Evolutionary conservation across 2,329 filamentous ascomycete genomes (phyloP).

Genomic region (Aplosporella prunicola): DNA sequence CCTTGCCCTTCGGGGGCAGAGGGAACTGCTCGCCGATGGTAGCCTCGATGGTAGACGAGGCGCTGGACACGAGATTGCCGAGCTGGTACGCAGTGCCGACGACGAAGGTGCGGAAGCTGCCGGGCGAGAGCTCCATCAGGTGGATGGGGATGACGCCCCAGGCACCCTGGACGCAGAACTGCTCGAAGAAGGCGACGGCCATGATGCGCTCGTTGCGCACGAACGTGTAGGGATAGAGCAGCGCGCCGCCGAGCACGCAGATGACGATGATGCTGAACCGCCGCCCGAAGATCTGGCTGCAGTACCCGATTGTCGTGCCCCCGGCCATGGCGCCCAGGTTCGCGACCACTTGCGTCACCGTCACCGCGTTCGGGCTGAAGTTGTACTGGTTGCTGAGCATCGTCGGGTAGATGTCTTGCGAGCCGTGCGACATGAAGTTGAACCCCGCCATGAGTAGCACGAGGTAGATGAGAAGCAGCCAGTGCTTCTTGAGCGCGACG

Average conservation of each 20-base stretch:
- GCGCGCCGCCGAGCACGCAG: constrained; percentile 57
- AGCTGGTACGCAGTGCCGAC: constrained; percentile 68
- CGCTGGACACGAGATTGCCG: constrained; percentile 62
- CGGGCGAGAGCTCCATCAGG: constrained; percentile 66
- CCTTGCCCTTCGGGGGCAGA: constrained; percentile 43
- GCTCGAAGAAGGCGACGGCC: constrained; percentile 72
- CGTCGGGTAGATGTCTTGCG: constrained; percentile 55
- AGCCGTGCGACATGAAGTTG: constrained; percentile 83
- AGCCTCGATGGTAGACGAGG: constrained; percentile 66
- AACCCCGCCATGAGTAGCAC: constrained; percentile 84
- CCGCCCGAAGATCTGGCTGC: constrained; percentile 37
- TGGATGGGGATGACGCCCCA: constrained; percentile 42
- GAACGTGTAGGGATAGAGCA: constrained; percentile 79
- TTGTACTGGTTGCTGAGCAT: constrained; percentile 50
- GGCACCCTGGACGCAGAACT: constrained; percentile 31
- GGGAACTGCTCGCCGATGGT: constrained; percentile 68
- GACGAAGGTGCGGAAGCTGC: constrained; percentile 63
- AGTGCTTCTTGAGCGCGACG: constrained; percentile 68
- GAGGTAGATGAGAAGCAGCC: constrained; percentile 70
- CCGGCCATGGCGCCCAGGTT: constrained; percentile 42
- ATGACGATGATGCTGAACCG: constrained; percentile 39
- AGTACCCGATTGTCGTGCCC: constrained; percentile 38
- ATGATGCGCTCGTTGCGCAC: constrained; percentile 54
- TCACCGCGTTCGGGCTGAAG: constrained; percentile 41
- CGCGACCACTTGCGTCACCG: constrained; percentile 41